Evolutionary conservation across 78 protist species (phyloP), one percentile per base, ranked within the genome.

Genomic region (Blattamonas nauphoetae): DNA sequence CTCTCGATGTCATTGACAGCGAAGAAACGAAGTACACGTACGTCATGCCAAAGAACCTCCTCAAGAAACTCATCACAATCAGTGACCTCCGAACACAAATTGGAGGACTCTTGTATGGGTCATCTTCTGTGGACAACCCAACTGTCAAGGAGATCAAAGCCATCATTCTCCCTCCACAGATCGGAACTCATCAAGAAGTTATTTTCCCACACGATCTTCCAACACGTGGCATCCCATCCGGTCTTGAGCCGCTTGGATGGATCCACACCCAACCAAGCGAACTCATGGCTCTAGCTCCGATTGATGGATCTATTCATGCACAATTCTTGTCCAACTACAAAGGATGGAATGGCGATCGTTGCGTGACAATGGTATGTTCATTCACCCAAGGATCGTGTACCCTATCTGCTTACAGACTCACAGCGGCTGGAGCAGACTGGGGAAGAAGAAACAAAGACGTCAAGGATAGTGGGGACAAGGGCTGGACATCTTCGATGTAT

Each of bases 191-290:
- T 90, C 95, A 92, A 89, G 36, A 41, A 41, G 96, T 97, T 1
- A 91, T 84, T 33, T 90, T 98, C 44, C 99, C 99, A 32, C 42
- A 63, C 78, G 81, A 86, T 46, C 81, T 96, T 41, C 99, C 99
- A 0, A 97, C 94, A 35, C 95, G 93, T 87, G 96, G 91, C 63
- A 92, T 92, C 91, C 94, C 97, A 41, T 42, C 85, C 78, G 98
- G 94, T 41, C 78, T 96, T 83, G 99, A 97, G 90, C 98, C 99
- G 42, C 96, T 98, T 0, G 99, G 99, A 78, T 98, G 99, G 99
- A 87, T 98, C 45, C 99, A 97, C 91, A 97, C 99, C 32, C 99
- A 97, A 91, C 96, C 98, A 81, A 91, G 92, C 44, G 99, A 98
- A 91, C 89, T 91, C 41, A 95, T 95, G 78, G 96, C 94, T 89